Base-by-base conservation (phyloP, 2,329 filamentous ascomycete genomes). In the Helotiales sp. region DNA sequence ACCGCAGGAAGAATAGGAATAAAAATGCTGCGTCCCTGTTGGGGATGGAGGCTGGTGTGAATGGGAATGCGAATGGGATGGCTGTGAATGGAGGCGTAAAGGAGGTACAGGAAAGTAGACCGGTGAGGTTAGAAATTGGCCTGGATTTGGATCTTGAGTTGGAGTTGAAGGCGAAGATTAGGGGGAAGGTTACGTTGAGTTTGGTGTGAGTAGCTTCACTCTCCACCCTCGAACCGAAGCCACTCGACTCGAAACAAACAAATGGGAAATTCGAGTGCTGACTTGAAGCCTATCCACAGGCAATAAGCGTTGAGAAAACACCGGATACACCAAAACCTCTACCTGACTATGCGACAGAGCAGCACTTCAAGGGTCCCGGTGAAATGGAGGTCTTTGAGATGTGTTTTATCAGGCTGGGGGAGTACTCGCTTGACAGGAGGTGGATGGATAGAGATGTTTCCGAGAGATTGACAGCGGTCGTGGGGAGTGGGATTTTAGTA, bases 111-210 rank as follows among this genome's bases (percentile, higher is more conserved):
- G 64, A 64, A 24, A 65, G 47, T 10, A 65, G 65, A 54, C 68
- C 68, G 4, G 62, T 67, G 2, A 65, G 63, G n/a, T 64, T 70
- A 32, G 57, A 65, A n/a, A n/a, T 67, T 13, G 68, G 62, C 2
- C 57, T 70, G 47, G 67, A 70, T 63, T 30, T 70, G n/a, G 65
- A 70, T 50, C 49, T 70, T 6, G 68, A 70, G 54, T 40, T 70
- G 28, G 68, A 67, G 26, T 59, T 70, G 62, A 70, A 70, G 30
- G 68, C 68, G 2, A 65, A 61, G 60, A 65, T 70, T 57, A 40
- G 59, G 40, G 68, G 68, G 20, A 65, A 70, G 49, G 52, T 70
- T 37, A 67, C 37, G 11, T 40, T 70, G 34, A 65, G 62, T 49
- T 37, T 70, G 17, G 62, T 70, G 67, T 67, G 34, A 63, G 67